Evolutionary conservation across 2,329 filamentous ascomycete genomes (phyloP).

Genomic region (Elsinoe batatas): DNA sequence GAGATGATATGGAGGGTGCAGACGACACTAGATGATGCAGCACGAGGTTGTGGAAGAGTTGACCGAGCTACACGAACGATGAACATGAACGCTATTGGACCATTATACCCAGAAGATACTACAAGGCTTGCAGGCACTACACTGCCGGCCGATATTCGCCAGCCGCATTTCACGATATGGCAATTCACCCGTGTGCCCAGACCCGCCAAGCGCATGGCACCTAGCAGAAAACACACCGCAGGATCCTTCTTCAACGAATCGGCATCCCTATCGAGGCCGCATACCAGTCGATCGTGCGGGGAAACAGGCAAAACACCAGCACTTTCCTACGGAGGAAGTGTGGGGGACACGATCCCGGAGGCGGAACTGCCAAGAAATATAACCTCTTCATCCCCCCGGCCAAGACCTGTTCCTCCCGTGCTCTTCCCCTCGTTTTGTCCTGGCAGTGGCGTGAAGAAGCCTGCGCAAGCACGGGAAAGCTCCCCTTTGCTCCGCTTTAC

Average conservation of each 20-base stretch:
- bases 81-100: neutral
- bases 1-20: neutral
- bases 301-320: neutral
- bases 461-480: neutral
- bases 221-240: neutral
- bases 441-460: neutral
- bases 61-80: neutral
- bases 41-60: neutral
- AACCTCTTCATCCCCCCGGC: neutral
- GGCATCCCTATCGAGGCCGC: neutral
- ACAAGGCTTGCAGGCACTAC: neutral
- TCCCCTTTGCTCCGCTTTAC: neutral
- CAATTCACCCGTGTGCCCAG: neutral
- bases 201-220: neutral
- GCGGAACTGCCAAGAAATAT: constrained; percentile 2
- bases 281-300: constrained; percentile 4
- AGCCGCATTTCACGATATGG: neutral
- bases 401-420: neutral
- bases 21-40: neutral
- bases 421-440: neutral
- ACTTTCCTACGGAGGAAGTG: neutral
- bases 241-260: neutral
- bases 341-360: neutral
- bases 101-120: neutral
- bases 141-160: neutral